A percentile compares a stretch with the other conserved stretches of the same genome.
phyloP scores from a whole-genome alignment of 2,329 filamentous ascomycete genomes.

The Botryotinia globosa region DNA sequence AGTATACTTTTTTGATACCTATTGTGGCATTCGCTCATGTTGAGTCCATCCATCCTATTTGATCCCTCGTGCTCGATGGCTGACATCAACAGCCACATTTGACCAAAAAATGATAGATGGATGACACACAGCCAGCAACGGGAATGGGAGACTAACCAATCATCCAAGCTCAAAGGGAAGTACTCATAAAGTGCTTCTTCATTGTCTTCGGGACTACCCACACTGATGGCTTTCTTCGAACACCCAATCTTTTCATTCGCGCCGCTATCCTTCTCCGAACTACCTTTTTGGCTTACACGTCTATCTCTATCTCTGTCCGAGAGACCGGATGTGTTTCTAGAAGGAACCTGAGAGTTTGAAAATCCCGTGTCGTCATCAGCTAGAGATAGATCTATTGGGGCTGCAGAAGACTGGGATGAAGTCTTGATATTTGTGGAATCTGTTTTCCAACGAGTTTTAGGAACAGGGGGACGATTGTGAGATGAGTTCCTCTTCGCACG shows the following conservation, averaged over 20 bases:
- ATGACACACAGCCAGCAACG: background rate
- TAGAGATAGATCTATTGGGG: conserved; percentile 37
- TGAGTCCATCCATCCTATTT: background rate
- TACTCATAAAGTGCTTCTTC: conserved; percentile 90
- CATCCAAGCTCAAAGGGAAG: conserved; percentile 85
- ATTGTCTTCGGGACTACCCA: conserved; percentile 63
- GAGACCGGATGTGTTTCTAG: conserved; percentile 2
- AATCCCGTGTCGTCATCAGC: conserved; percentile 33
- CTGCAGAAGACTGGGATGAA: conserved; percentile 22
- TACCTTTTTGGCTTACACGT: background rate
- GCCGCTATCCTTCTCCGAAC: conserved; percentile 33
- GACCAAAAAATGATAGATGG: background rate
- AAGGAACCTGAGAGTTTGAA: conserved; percentile 11
- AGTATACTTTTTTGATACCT: background rate
- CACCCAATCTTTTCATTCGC: conserved; percentile 36
- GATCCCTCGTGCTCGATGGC: background rate
- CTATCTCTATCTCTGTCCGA: conserved; percentile 18
- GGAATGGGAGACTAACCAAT: conserved; percentile 57
- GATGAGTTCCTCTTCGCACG: conserved; percentile 29
- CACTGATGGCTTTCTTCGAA: conserved; percentile 42
- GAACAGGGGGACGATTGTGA: conserved; percentile 33
- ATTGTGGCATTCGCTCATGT: background rate
- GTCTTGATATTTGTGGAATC: conserved; percentile 22
- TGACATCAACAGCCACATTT: background rate
- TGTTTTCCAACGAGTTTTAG: conserved; percentile 38